Evolutionary conservation across 441 rosid genomes (phyloP), one percentile per base, ranked within the genome.

Genomic region (Jatropha podagrica): DNA sequence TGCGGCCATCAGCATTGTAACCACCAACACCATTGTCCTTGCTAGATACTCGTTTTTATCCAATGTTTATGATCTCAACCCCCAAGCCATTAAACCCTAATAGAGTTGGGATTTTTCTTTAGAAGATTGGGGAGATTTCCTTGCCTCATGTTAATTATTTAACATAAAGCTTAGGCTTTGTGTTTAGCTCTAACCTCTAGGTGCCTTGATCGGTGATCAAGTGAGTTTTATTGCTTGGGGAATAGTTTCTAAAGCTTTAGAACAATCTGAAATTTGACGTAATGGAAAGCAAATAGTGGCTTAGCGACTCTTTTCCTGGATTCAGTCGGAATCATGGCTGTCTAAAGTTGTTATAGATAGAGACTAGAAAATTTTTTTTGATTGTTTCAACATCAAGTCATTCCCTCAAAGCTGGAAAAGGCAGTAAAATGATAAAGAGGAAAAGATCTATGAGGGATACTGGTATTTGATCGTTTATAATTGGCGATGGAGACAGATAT

Each of bases 341-440:
- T 11, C 14, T n/a, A 56, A 75, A 72, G 74, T 54, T 46, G 37
- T 38, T 72, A 20, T 14, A 61, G 58, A 59, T 46, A 42, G 63
- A 17, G 68, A 60, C 63, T 1, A 37, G 23, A 68, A 14, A 67
- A 71, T 42, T 23, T 40, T 41, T 40, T 41, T 37, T 42, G 46
- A 38, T 54, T 52, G 27, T 66, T 42, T 64, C 46, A 27, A 18
- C 20, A 62, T 17, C 48, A 61, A 40, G 68, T 68, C 51, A 71
- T 71, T 79, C 61, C 46, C 20, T 59, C 17, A 4, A 4, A 7
- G 18, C 17, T 15, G 41, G 18, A 68, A 68, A 20, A 12, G 37
- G 48, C 11, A 7, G 27, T 66, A 41, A 26, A 14, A 40, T 4
- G 4, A 49, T 27, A n/a, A n/a, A 66, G 9, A 13, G 8, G 3